A percentile compares a stretch with the other conserved stretches of the same genome.
phyloP scores from a whole-genome alignment of 148 eudicot species.

The Amaranthus hypochondriacus region DNA sequence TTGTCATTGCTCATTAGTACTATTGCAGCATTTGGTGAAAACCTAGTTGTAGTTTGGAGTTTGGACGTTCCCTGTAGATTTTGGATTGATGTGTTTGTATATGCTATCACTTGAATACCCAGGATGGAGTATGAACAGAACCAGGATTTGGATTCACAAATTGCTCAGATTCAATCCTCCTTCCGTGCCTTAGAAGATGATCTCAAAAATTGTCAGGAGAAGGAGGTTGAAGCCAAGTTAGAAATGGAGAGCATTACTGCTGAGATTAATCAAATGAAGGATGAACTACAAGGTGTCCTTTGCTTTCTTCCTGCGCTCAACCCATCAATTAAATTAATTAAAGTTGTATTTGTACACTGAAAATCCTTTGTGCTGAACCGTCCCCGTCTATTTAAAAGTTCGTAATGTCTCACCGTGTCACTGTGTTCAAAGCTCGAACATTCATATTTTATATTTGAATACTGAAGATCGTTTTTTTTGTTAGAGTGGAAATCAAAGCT shows the following conservation, averaged over 20 bases:
- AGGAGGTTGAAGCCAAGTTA: slow-evolving; percentile 47
- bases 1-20: neutral
- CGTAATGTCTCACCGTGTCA: neutral
- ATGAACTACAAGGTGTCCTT: slow-evolving; percentile 57
- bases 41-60: neutral
- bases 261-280: slow-evolving; percentile 64
- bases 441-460: neutral
- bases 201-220: slow-evolving; percentile 47
- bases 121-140: slow-evolving; percentile 96
- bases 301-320: neutral
- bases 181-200: slow-evolving; percentile 39
- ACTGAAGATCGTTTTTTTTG: neutral
- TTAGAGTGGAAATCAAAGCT: slow-evolving; percentile 75
- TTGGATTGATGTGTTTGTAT: neutral
- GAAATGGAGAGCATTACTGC: slow-evolving; percentile 51
- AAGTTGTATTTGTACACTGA: too few species aligned
- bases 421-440: neutral
- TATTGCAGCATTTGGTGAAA: neutral
- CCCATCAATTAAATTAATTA: neutral
- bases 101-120: slow-evolving; percentile 15
- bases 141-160: slow-evolving; percentile 77
- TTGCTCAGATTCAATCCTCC: slow-evolving; percentile 67
- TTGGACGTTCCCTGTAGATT: neutral
- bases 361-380: neutral
- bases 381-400: neutral